phyloP scores from a whole-genome alignment of 257 asterid genomes.

The Solanum lignicaule region DNA sequence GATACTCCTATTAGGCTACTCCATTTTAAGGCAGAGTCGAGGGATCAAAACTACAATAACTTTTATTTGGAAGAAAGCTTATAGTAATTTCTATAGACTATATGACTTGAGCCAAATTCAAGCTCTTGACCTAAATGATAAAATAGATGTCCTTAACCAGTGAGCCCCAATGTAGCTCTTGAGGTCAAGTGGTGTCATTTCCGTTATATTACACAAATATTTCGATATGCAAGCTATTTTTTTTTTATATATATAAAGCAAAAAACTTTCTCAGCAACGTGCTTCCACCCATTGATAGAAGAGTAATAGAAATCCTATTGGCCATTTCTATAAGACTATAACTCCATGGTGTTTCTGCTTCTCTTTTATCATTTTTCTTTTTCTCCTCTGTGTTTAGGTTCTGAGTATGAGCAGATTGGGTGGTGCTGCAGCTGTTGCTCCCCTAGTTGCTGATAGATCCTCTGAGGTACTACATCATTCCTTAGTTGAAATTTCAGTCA shows the following conservation, averaged over 20 bases:
- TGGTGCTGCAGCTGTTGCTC: constrained; percentile 78
- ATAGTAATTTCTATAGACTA: background rate
- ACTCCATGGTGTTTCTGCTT: background rate
- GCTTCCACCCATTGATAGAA: background rate
- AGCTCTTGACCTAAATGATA: background rate
- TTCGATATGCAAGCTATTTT: background rate
- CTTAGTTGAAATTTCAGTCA: background rate
- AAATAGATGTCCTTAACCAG: background rate
- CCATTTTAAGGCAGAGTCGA: background rate
- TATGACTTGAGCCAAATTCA: background rate
- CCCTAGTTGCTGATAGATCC: constrained; percentile 53
- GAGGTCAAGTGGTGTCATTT: background rate
- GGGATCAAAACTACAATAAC: background rate
- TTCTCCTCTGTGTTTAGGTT: constrained; percentile 35
- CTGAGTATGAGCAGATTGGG: constrained; percentile 93
- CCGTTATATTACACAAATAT: background rate
- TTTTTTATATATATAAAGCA: no score
- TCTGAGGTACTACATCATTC: constrained; percentile 43
- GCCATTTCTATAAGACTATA: background rate
- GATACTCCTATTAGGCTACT: background rate
- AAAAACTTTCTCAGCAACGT: background rate
- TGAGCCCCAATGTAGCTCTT: background rate
- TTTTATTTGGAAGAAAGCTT: background rate
- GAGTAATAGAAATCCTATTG: background rate
- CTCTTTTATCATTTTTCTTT: background rate